Evolutionary conservation across 495 filamentous ascomycete species (phyloP).

Genomic region (Penicillium chermesinum): DNA sequence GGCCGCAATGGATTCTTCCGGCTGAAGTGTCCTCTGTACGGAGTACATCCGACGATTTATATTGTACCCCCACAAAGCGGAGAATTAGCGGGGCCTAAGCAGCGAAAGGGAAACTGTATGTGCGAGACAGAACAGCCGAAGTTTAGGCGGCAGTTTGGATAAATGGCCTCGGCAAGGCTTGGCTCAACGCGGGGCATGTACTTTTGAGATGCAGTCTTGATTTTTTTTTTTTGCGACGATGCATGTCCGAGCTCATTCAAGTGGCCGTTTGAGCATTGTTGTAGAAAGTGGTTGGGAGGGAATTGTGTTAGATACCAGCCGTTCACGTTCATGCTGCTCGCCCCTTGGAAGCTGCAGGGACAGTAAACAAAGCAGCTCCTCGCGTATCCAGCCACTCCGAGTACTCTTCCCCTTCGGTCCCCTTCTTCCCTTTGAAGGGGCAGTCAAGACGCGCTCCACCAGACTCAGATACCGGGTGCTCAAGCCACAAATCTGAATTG

Average conservation of each 20-base stretch:
- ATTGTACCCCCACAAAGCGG: too few species aligned
- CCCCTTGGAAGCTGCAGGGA: neutral
- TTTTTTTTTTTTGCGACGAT: too few species aligned
- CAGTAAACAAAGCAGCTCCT: slow-evolving; percentile 1
- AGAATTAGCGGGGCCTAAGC: slow-evolving; percentile 1
- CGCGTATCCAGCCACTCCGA: slow-evolving; percentile 6
- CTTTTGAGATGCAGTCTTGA: too few species aligned
- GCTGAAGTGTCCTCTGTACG: too few species aligned
- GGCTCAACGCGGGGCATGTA: too few species aligned
- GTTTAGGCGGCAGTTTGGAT: slow-evolving; percentile 11
- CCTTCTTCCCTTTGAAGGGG: slow-evolving; percentile 1
- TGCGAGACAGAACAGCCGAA: slow-evolving; percentile 7
- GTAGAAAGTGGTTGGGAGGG: too few species aligned
- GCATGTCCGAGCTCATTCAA: too few species aligned
- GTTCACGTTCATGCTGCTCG: neutral
- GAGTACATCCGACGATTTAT: too few species aligned
- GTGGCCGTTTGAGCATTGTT: too few species aligned
- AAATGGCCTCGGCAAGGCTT: neutral
- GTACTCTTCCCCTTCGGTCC: neutral
- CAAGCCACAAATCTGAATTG: too few species aligned
- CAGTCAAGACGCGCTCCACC: neutral
- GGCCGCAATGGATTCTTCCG: too few species aligned
- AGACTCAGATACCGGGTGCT: too few species aligned
- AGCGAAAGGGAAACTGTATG: slow-evolving; percentile 3
- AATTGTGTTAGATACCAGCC: neutral